phyloP scores from a whole-genome alignment of 2,329 filamentous ascomycete species.

The Exserohilum turcica region DNA sequence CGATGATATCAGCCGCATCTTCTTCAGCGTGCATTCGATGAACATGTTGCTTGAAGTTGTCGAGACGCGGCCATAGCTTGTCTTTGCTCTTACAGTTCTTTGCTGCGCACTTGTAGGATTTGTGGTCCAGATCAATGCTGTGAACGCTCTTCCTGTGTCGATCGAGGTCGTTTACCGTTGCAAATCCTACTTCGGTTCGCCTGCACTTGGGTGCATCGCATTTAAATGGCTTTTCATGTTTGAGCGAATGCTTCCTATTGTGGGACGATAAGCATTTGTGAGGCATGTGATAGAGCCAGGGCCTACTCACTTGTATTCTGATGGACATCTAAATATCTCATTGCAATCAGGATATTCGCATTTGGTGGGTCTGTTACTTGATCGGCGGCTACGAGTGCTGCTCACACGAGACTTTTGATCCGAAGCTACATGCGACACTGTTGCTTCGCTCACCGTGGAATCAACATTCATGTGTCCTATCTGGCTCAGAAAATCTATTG shows the following conservation, averaged over 20 bases:
- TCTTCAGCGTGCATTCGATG: slow-evolving; percentile 66
- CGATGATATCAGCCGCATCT: slow-evolving; percentile 53
- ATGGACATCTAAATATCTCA: slow-evolving; percentile 39
- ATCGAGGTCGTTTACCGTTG: slow-evolving; percentile 79
- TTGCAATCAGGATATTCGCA: background rate
- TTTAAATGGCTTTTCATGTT: slow-evolving; percentile 69
- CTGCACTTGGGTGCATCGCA: slow-evolving; percentile 65
- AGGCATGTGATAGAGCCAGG: background rate
- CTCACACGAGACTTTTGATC: slow-evolving; percentile 36
- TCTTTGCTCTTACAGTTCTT: slow-evolving; percentile 61
- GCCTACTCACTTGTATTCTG: slow-evolving; percentile 46
- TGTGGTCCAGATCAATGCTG: slow-evolving; percentile 49
- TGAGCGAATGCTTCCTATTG: slow-evolving; percentile 72
- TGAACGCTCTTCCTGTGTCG: slow-evolving; percentile 79
- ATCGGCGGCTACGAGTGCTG: slow-evolving; percentile 29
- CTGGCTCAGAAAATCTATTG: slow-evolving; percentile 21
- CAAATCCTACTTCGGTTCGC: slow-evolving; percentile 68
- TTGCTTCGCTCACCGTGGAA: slow-evolving; percentile 21
- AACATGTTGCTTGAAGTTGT: slow-evolving; percentile 87
- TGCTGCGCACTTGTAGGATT: slow-evolving; percentile 64
- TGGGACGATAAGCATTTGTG: slow-evolving; percentile 13
- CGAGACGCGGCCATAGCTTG: slow-evolving; percentile 79
- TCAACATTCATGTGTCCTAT: slow-evolving; percentile 25
- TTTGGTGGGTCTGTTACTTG: background rate
- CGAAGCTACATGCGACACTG: slow-evolving; percentile 20